phyloP scores from a whole-genome alignment of 495 filamentous ascomycete genomes.

The Aspergillus sclerotiicarbonarius region DNA sequence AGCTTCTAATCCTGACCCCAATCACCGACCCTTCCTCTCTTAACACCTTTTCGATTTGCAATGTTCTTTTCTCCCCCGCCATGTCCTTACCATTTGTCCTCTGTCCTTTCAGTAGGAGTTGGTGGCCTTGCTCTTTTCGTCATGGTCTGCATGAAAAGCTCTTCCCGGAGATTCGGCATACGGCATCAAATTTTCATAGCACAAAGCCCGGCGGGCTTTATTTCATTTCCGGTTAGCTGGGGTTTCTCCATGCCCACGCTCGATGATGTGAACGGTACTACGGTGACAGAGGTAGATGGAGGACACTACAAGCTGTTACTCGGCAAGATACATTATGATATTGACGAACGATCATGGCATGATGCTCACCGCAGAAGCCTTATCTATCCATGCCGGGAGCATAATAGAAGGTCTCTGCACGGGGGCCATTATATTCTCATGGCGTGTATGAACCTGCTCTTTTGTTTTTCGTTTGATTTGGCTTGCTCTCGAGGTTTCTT shows the following conservation, averaged over 20 bases:
- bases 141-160: constrained; percentile 11
- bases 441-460: constrained; percentile 23
- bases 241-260: constrained; percentile 10
- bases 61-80: constrained; percentile 7
- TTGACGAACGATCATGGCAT: constrained; percentile 23
- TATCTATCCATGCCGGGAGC: constrained; percentile 34
- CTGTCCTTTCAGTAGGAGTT: constrained; percentile 15
- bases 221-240: constrained; percentile 10
- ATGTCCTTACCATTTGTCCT: constrained; percentile 4
- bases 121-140: constrained; percentile 19
- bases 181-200: constrained; percentile 24
- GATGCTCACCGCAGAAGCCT: constrained; percentile 5
- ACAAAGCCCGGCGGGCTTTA: constrained; percentile 14
- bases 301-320: constrained; percentile 8
- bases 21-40: neutral
- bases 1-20: constrained; percentile 34
- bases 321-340: constrained; percentile 16
- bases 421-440: constrained; percentile 16
- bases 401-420: constrained; percentile 18
- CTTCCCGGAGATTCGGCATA: constrained; percentile 5
- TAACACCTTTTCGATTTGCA: constrained; percentile 7
- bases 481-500: constrained; percentile 12
- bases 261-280: constrained; percentile 18
- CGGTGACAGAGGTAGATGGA: constrained; percentile 10
- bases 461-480: constrained; percentile 1